These are phyloP conservation scores for Pleurotus pulmonarius DNA, from an alignment of 768 basidiomycete genomes.

Conservation along the genomic window DNA sequence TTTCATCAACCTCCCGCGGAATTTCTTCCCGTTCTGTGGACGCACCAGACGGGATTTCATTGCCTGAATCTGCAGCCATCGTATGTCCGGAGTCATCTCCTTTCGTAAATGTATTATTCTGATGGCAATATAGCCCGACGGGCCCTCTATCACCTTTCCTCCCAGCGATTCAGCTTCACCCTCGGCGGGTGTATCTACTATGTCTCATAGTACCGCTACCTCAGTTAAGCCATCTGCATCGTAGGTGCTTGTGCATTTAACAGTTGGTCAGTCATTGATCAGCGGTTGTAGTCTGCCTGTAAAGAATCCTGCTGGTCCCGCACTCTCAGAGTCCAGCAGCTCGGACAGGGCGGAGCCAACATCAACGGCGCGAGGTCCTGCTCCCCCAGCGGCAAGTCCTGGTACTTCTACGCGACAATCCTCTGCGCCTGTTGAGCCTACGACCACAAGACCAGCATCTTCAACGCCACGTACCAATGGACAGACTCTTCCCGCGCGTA, in stretches of 20 bases:
- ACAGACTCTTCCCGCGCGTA: not conserved
- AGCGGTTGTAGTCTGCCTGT: not conserved
- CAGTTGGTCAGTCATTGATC: not conserved
- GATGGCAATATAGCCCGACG: not conserved
- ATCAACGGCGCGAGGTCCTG: not conserved
- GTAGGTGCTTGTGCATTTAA: not conserved
- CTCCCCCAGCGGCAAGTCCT: not conserved
- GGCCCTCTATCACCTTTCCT: not conserved
- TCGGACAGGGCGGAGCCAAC: not conserved
- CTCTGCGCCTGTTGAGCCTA: not conserved
- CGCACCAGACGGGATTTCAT: slow-evolving; percentile 2
- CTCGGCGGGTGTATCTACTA: not conserved
- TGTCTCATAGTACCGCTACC: not conserved
- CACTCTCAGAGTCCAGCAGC: not conserved
- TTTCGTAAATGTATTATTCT: not conserved
- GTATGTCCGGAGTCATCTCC: not conserved
- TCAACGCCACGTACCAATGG: not conserved
- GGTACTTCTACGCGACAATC: not conserved
- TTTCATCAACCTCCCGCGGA: not conserved
- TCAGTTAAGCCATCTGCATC: not conserved
- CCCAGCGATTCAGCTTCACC: not conserved
- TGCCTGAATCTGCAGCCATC: not conserved
- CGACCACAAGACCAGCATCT: not conserved
- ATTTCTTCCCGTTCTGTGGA: slow-evolving; percentile 3
- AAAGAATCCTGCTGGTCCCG: slow-evolving; percentile 1